Evolutionary conservation across 176 grass and related monocot genomes (phyloP), one percentile per base, ranked within the genome.

Genomic region (Carex cristatella): DNA sequence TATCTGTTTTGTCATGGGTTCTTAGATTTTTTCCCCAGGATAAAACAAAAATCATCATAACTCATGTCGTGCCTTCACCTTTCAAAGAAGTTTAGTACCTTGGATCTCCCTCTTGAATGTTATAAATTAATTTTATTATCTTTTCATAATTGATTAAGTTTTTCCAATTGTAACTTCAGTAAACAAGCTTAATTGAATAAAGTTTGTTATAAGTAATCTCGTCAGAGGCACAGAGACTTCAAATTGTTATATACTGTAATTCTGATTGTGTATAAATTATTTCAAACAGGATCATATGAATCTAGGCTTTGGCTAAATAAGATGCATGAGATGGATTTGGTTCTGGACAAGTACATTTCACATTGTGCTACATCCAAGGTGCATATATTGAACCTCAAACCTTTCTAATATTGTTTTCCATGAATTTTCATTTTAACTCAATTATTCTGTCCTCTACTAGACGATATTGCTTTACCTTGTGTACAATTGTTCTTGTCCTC

Each of bases 41-140:
- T 51, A 79, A 6, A 63, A 82, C 68, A 38, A 48, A 75, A 61
- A 84, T 94, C 23, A 85, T 94, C 61, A 82, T 90, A 65, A 51
- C 85, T 13, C 92, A 91, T 63, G 90, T 94, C 82, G 80, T 92
- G 71, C 69, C 61, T 37, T 91, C 92, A 23, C 65, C 90, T 40
- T 88, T 90, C 55, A 78, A 85, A 84, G 79, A 91, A 10, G 9
- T 49, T 49, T 27, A 27, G 3, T 74, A 27, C 38, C 37, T 48
- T 23, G 27, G 38, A 18, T 74, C 70, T 27, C n/a, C n/a, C n/a
- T 3, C 11, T 28, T 74, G 0, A 8, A 48, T 0, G 10, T 53
- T 75, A 27, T 23, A 46, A 46, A 46, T 40, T 69, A 69, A 62
- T 62, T 19, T 62, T 9, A 69, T 69, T 69, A 23, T 23, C 23